Evolutionary conservation across 139 green algal species (phyloP), one percentile per base, ranked within the genome.

Genomic region (Chlamydomonas sp.): DNA sequence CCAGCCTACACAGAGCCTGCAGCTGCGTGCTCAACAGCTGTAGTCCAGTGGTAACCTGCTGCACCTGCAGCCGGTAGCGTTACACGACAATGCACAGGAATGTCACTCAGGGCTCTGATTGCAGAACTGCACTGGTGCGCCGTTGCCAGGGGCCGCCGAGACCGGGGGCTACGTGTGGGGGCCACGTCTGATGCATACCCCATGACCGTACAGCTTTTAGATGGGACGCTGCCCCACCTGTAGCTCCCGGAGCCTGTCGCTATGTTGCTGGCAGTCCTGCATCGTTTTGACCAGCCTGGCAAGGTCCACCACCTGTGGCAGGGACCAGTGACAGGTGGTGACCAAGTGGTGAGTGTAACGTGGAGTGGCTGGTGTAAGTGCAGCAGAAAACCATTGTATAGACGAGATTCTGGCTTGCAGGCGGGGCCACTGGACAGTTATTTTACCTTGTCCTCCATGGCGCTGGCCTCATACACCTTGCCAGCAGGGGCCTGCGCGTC

Each of bases 201-300:
- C 5, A 61, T 9, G 18, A 14, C 5, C 73, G 18, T 5, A 78
- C 31, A 31, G 20, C 16, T n/a, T 8, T 9, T 9, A 77, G 16
- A 49, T 77, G 15, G 18, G 10, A 9, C 7, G 71, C 15, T 69
- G 12, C 12, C 60, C 3, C 60, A 81, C 83, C 73, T 87, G 73
- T 0, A 87, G 83, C 14, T 31, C 73, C 5, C 61, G 83, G 0
- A 87, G 62, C 4, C 80, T 59, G 62, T 87, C 81, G 14, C 74
- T 82, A 7, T 91, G 81, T 3, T 88, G 59, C 20, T 89, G 83
- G 83, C 83, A 91, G 12, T 85, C 83, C 78, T 91, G 88, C 0
- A 60, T 61, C 6, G 88, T 86, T 0, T 77, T 77, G 2, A 91
- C 79, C 5, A 91, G 78, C 75, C 87, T 89, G 14, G 88, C 88